These are phyloP conservation scores for Uronychia setigera DNA, from an alignment of 73 alveolate species.

Conservation along the genomic window DNA sequence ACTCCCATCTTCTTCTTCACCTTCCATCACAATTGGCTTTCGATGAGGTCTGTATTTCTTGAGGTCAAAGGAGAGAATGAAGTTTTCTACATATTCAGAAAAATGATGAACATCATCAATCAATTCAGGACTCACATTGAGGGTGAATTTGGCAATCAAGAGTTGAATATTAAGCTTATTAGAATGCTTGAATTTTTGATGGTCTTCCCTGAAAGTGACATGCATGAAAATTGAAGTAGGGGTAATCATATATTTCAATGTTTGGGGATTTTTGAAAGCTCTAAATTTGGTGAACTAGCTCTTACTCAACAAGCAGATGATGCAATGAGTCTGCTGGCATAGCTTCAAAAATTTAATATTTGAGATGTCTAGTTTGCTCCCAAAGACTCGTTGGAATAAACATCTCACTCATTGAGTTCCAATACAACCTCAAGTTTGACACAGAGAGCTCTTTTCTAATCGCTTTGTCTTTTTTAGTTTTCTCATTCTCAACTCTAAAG, in stretches of 20 bases:
- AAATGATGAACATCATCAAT: constrained; percentile 28
- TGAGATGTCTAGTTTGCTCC: constrained; percentile 64
- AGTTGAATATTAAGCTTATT: not conserved
- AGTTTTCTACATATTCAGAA: constrained; percentile 29
- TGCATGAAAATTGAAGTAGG: constrained; percentile 16
- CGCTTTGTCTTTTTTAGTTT: constrained; percentile 19
- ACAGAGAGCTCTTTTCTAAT: constrained; percentile 32
- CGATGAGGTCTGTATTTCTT: constrained; percentile 52
- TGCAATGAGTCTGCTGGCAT: constrained; percentile 56
- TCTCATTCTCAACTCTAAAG: constrained; percentile 11
- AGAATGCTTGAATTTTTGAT: constrained; percentile 6
- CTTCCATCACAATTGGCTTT: constrained; percentile 19
- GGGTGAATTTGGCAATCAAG: constrained; percentile 12
- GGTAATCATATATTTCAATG: not conserved
- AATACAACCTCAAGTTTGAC: constrained; percentile 39
- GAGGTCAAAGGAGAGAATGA: constrained; percentile 31
- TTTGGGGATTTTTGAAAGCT: constrained; percentile 18
- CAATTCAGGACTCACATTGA: constrained; percentile 14
- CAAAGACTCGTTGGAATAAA: constrained; percentile 66
- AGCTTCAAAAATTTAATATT: constrained; percentile 68
- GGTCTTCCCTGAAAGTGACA: constrained; percentile 4
- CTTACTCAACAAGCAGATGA: constrained; percentile 49
- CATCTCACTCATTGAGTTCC: constrained; percentile 75
- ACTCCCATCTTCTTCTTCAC: no score
- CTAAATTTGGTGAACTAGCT: not conserved